Conservation (phyloP, 1,139 yeast species). For the Debaryomyces sp. region DNA sequence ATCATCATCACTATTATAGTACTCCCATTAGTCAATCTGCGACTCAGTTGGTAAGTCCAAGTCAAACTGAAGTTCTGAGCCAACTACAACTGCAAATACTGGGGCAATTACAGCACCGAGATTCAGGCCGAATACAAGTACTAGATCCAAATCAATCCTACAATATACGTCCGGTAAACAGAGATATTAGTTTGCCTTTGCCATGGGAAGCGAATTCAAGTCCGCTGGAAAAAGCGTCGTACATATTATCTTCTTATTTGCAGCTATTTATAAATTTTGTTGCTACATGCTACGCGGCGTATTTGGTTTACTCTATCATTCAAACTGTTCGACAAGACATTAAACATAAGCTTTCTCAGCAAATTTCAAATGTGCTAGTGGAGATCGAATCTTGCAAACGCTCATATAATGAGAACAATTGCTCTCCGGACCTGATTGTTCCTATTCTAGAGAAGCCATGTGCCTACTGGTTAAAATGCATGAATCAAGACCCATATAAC, state of each 20-base stretch:
- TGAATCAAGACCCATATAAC: slow-evolving; percentile 54
- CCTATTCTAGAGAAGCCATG: slow-evolving; percentile 64
- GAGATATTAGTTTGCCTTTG: slow-evolving; percentile 36
- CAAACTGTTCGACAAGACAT: slow-evolving; percentile 57
- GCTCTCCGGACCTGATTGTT: slow-evolving; percentile 57
- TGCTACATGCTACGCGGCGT: slow-evolving; percentile 45
- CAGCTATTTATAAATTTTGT: slow-evolving; percentile 53
- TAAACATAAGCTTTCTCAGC: slow-evolving; percentile 44
- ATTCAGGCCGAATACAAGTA: neutral
- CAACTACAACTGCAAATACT: neutral
- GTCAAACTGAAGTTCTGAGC: neutral
- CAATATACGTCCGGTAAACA: neutral
- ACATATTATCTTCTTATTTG: slow-evolving; percentile 58
- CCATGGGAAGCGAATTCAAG: slow-evolving; percentile 48
- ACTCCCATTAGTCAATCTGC: slow-evolving; percentile 12
- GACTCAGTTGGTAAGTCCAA: neutral
- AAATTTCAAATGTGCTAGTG: slow-evolving; percentile 35
- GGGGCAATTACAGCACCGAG: neutral
- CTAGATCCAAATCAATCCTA: neutral
- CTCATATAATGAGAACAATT: slow-evolving; percentile 55
- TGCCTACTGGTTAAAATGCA: slow-evolving; percentile 62
- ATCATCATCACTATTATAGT: slow-evolving; percentile 49
- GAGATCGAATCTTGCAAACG: slow-evolving; percentile 53
- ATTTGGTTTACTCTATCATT: slow-evolving; percentile 45
- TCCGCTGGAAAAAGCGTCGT: slow-evolving; percentile 49